Percentiles rank a stretch among this genome's conserved stretches.
Evolutionary conservation across 2,329 filamentous ascomycete species (phyloP).

Genomic region (Gyromitra esculenta): DNA sequence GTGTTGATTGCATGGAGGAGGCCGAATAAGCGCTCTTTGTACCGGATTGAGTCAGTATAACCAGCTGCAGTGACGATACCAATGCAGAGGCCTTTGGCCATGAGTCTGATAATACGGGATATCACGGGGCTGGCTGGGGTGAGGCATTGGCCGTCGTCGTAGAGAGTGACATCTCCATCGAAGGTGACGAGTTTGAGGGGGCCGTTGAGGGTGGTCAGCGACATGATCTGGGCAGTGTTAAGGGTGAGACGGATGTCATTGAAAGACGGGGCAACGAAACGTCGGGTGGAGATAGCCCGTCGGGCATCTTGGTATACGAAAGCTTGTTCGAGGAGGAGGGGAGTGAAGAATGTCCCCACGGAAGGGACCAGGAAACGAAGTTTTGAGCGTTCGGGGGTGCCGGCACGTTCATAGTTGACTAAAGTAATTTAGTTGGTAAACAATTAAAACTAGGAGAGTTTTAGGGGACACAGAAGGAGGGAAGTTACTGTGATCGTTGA

Average conservation of each 20-base stretch:
- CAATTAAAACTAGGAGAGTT: not conserved
- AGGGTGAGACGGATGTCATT: conserved; percentile 93
- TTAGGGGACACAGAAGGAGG: conserved; percentile 1
- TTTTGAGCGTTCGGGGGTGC: conserved; percentile 79
- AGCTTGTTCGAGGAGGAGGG: conserved; percentile 83
- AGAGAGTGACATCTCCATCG: conserved; percentile 96
- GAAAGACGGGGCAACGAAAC: conserved; percentile 95
- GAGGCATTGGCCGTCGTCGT: conserved; percentile 86
- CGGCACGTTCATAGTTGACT: conserved; percentile 76
- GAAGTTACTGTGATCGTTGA: conserved; percentile 83
- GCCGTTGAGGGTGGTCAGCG: conserved; percentile 74
- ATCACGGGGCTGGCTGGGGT: conserved; percentile 81
- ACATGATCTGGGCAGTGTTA: conserved; percentile 94
- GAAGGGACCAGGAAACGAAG: conserved; percentile 90
- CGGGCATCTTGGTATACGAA: conserved; percentile 89
- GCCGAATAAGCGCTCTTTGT: conserved; percentile 86
- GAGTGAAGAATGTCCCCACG: conserved; percentile 93
- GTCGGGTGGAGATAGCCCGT: conserved; percentile 85
- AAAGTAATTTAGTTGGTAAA: conserved; percentile 14
- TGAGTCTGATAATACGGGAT: conserved; percentile 72
- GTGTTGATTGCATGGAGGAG: conserved; percentile 81
- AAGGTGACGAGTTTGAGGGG: conserved; percentile 89
- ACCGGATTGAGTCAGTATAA: conserved; percentile 86
- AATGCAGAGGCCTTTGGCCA: conserved; percentile 80
- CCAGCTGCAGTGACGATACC: conserved; percentile 97